Evolutionary conservation across 2,329 filamentous ascomycete genomes (phyloP).

Genomic region (Conoideocrella luteorostrata): DNA sequence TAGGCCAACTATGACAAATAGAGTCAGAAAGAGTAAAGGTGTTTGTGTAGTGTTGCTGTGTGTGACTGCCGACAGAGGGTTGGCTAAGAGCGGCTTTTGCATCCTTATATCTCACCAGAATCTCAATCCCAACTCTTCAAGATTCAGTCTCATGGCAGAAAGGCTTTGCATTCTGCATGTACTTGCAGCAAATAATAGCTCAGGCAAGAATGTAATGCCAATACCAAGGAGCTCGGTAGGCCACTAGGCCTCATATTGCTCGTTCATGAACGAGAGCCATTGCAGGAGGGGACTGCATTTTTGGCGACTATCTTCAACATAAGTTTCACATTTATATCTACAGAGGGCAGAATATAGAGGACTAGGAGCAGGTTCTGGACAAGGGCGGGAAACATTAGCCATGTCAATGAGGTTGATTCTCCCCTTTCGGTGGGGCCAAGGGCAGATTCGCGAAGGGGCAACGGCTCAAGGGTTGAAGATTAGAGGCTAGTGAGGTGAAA

Average conservation of each 20-base stretch:
- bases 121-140: background rate
- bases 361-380: background rate
- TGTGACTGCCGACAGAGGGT: background rate
- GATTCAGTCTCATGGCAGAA: too few species aligned
- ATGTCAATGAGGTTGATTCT: conserved; percentile 3
- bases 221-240: conserved; percentile 9
- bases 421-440: conserved; percentile 1
- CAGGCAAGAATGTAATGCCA: conserved; percentile 11
- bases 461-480: too few species aligned
- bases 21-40: too few species aligned
- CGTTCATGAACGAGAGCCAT: background rate
- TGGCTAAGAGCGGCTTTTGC: background rate
- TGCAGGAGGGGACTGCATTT: background rate
- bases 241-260: too few species aligned
- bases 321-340: background rate
- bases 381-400: background rate
- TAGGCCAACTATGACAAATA: background rate
- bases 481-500: too few species aligned
- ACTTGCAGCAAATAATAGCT: background rate
- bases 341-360: background rate
- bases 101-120: conserved; percentile 6
- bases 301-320: background rate
- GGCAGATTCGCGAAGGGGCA: background rate
- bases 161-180: background rate
- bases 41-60: conserved; percentile 10